Conservation (phyloP, 352 stramenopile genomes). For the Phytophthora tubulina region DNA sequence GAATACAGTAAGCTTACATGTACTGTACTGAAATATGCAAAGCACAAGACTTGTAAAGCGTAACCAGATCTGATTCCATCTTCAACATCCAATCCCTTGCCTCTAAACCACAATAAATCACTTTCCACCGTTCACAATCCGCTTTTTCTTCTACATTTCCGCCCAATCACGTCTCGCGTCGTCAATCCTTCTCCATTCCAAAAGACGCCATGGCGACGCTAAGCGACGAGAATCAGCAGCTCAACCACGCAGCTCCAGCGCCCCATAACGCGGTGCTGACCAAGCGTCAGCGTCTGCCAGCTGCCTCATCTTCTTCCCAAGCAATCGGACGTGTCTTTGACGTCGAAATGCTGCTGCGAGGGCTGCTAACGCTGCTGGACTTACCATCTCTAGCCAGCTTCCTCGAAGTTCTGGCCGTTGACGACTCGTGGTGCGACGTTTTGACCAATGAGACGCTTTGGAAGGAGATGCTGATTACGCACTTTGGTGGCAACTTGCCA, state of each 20-base stretch:
- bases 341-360: constrained; percentile 43
- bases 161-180: constrained; percentile 21
- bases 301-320: background rate
- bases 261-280: background rate
- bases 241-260: constrained; percentile 8
- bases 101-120: background rate
- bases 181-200: constrained; percentile 29
- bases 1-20: too few relatives aligned
- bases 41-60: too few relatives aligned
- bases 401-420: constrained; percentile 40
- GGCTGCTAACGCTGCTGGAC: constrained; percentile 43
- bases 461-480: constrained; percentile 27
- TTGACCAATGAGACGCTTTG: constrained; percentile 40
- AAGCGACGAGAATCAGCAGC: constrained; percentile 25
- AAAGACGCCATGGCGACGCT: constrained; percentile 26
- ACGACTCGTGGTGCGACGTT: constrained; percentile 34
- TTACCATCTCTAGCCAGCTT: constrained; percentile 37
- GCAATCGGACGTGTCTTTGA: constrained; percentile 38
- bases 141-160: constrained; percentile 16
- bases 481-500: constrained; percentile 40
- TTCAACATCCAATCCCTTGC: constrained; percentile 13
- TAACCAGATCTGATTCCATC: constrained; percentile 6
- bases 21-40: too few relatives aligned
- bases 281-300: constrained; percentile 36
- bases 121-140: background rate